Conservation (phyloP, 371 early-diverging fungal genomes). For the Parasitella parasitica region DNA sequence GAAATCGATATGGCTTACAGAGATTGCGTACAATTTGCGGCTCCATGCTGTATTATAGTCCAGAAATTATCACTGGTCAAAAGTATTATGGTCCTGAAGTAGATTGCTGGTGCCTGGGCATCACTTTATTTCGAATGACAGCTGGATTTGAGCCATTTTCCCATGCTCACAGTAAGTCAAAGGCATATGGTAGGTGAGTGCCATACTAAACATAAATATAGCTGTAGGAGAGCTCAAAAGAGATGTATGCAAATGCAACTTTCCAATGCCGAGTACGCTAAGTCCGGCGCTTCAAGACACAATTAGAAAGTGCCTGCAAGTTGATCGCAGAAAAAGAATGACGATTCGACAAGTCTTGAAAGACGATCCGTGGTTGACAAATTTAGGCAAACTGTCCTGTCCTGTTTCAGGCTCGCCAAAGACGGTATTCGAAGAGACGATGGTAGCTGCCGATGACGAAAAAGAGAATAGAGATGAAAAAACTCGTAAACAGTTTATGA, state of each 20-base stretch:
- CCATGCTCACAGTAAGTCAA: slow-evolving; percentile 47
- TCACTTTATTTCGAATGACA: slow-evolving; percentile 89
- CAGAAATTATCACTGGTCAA: slow-evolving; percentile 67
- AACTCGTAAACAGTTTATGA: slow-evolving; percentile 15
- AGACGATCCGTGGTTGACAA: slow-evolving; percentile 56
- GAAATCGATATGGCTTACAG: slow-evolving; percentile 70
- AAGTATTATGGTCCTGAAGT: slow-evolving; percentile 68
- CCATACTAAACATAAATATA: background rate
- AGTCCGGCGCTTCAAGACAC: slow-evolving; percentile 48
- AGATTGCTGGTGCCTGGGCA: slow-evolving; percentile 82
- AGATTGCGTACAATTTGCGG: slow-evolving; percentile 80
- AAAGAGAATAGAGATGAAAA: slow-evolving; percentile 9
- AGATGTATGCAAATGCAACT: slow-evolving; percentile 64
- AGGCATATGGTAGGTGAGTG: too few species aligned
- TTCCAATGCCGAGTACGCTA: slow-evolving; percentile 51
- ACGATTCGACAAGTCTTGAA: slow-evolving; percentile 47
- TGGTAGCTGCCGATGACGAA: slow-evolving; percentile 19
- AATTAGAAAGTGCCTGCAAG: slow-evolving; percentile 54
- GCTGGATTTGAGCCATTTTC: slow-evolving; percentile 91
- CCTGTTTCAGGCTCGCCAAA: slow-evolving; percentile 15
- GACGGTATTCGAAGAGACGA: slow-evolving; percentile 22
- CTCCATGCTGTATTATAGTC: slow-evolving; percentile 54
- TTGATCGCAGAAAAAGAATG: slow-evolving; percentile 48
- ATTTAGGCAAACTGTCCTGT: slow-evolving; percentile 28
- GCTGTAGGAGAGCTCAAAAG: slow-evolving; percentile 65